Conservation (phyloP, 352 stramenopile species). For the Lagenidium giganteum region DNA sequence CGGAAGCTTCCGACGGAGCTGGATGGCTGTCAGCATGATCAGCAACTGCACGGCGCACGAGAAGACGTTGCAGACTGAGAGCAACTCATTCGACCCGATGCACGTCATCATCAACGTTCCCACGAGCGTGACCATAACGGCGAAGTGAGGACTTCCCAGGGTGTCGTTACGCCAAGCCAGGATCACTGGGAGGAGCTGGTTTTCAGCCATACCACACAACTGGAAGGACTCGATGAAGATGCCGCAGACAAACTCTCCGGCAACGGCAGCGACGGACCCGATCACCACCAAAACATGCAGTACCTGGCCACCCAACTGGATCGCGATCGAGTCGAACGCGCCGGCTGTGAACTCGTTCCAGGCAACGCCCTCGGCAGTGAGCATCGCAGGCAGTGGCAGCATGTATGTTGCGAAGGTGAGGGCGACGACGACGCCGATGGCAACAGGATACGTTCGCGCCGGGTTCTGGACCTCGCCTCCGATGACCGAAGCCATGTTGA, state of each 20-base stretch:
- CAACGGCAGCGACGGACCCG: conserved; percentile 58
- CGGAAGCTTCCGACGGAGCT: conserved; percentile 66
- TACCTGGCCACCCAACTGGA: conserved; percentile 69
- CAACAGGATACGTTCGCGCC: conserved; percentile 25
- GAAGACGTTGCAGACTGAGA: conserved; percentile 91
- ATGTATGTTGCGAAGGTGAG: conserved; percentile 72
- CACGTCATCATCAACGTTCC: conserved; percentile 34
- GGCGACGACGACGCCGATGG: conserved; percentile 70
- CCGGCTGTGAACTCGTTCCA: conserved; percentile 79
- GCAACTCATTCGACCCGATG: conserved; percentile 61
- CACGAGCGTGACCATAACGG: conserved; percentile 28
- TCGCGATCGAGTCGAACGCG: conserved; percentile 81
- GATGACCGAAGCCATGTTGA: conserved; percentile 80
- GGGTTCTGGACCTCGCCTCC: conserved; percentile 80
- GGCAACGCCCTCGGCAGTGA: conserved; percentile 45
- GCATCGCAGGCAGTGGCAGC: conserved; percentile 82
- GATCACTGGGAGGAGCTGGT: conserved; percentile 70
- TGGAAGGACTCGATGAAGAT: conserved; percentile 88
- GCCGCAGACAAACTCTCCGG: conserved; percentile 88
- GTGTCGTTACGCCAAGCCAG: conserved; percentile 47
- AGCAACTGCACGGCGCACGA: conserved; percentile 81
- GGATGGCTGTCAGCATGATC: conserved; percentile 88
- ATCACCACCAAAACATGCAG: conserved; percentile 83
- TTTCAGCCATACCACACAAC: conserved; percentile 72
- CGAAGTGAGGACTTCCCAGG: conserved; percentile 30